Evolutionary conservation across 768 basidiomycete genomes (phyloP), one percentile per base, ranked within the genome.

Genomic region (Candolleomyces efflorescens): DNA sequence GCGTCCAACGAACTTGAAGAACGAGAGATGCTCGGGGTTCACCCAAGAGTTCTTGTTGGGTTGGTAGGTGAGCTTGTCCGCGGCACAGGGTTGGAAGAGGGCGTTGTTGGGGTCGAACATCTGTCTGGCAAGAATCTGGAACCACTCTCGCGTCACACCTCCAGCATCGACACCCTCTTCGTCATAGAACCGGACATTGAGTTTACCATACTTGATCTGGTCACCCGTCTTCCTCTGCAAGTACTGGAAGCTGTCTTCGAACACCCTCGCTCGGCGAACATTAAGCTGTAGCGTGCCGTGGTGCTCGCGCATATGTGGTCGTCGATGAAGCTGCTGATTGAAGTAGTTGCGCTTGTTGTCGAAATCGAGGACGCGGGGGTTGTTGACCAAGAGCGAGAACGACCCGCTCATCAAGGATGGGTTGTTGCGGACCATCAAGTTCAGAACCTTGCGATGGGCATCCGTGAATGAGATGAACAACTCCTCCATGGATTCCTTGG

Each of bases 21-120:
- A 98, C 7, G 89, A 87, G 17, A 98, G 73, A 74, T 98, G 96
- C 65, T 98, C 95, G 1, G 90, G 90, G 68, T 98, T 98, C 68
- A 97, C 90, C 82, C 85, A 87, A 2, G 92, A 93, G 59, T 92
- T 89, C 69, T 92, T 90, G 76, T 94, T 93, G 1, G 96, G 95
- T 71, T 98, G 97, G 67, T 98, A 99, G 0, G 96, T 97, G 53
- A 92, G 81, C 64, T 87, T 85, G 71, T 97, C 97, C 3, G 94
- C 95, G 0, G 94, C 94, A 68, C 94, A 97, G 17, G 97, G 96
- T 68, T 98, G 94, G 84, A 99, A 99, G 24, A 98, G 81, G 4
- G 94, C 96, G 64, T 97, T 97, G 74, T 96, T 93, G 23, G 97
- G 96, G 70, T 99, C 94, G 74, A 99, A 99, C 90, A 99, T 99